These are phyloP conservation scores for Fusarium circinatum DNA, from an alignment of 2,329 filamentous ascomycete species.

Conservation along the genomic window DNA sequence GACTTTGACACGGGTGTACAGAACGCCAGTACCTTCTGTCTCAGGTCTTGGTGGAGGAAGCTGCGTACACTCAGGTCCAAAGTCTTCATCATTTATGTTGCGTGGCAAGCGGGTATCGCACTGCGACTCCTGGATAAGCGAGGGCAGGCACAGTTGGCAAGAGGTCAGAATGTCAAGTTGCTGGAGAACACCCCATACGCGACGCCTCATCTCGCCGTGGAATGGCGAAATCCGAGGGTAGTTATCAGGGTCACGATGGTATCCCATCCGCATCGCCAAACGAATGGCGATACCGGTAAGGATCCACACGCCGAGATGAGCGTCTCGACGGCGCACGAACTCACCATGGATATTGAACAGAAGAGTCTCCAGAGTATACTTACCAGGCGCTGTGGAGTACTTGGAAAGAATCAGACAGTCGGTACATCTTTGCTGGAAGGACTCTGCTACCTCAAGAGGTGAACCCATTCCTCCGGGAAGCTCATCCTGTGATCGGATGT, in stretches of 20 bases:
- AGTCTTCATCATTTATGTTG: slow-evolving; percentile 31
- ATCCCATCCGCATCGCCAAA: slow-evolving; percentile 35
- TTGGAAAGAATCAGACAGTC: slow-evolving; percentile 32
- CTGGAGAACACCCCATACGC: slow-evolving; percentile 21
- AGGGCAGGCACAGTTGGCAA: slow-evolving; percentile 24
- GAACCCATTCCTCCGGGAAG: slow-evolving; percentile 10
- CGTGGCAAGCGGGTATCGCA: slow-evolving; percentile 20
- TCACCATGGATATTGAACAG: slow-evolving; percentile 31
- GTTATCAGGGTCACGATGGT: slow-evolving; percentile 30
- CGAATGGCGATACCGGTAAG: slow-evolving; percentile 18
- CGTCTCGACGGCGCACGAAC: slow-evolving; percentile 25
- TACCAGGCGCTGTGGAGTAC: slow-evolving; percentile 18
- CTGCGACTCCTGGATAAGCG: slow-evolving; percentile 24
- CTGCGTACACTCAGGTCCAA: not conserved
- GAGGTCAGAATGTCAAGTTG: slow-evolving; percentile 31
- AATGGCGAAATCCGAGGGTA: slow-evolving; percentile 20
- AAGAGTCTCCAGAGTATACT: slow-evolving; percentile 22
- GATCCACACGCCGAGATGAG: slow-evolving; percentile 29
- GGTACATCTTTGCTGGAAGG: slow-evolving; percentile 23
- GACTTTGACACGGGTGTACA: slow-evolving; percentile 27
- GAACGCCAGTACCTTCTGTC: slow-evolving; percentile 1
- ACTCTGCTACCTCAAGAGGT: slow-evolving; percentile 11
- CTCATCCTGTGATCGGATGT: slow-evolving; percentile 25
- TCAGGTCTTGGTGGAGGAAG: slow-evolving; percentile 23
- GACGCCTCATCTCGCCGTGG: slow-evolving; percentile 32